A percentile compares a stretch with the other conserved stretches of the same genome.
Evolutionary conservation across 495 filamentous ascomycete species (phyloP).

Genomic region (Lasiosphaeria ovina): DNA sequence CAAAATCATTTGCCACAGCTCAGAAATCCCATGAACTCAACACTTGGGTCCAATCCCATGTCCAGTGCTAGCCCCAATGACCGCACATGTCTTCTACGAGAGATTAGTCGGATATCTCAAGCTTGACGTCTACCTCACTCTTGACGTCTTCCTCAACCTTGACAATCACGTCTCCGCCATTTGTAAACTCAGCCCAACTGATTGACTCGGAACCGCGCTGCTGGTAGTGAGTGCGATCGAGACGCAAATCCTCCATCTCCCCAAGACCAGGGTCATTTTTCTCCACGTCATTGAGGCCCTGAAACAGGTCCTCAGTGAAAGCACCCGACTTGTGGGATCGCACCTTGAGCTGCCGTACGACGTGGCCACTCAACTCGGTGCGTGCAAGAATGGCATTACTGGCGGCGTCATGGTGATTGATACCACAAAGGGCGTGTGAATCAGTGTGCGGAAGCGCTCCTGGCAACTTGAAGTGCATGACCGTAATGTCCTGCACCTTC

Average conservation of each 20-base stretch:
- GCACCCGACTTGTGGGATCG: constrained; percentile 14
- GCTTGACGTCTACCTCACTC: constrained; percentile 8
- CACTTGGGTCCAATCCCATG: no score
- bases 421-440: constrained; percentile 22
- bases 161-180: background rate
- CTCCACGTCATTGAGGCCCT: constrained; percentile 9
- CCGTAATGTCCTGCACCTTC: constrained; percentile 13
- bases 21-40: no score
- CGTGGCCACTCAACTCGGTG: background rate
- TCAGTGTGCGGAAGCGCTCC: constrained; percentile 14
- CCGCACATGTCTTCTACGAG: no score
- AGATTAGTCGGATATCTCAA: background rate
- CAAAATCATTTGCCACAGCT: no score
- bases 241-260: constrained; percentile 6
- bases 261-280: constrained; percentile 5
- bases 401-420: constrained; percentile 12
- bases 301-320: constrained; percentile 7
- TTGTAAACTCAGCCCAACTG: background rate
- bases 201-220: constrained; percentile 4
- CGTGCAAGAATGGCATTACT: background rate
- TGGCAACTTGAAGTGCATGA: constrained; percentile 19
- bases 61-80: no score
- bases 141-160: background rate
- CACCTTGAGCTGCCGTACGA: constrained; percentile 15
- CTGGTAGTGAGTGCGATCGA: constrained; percentile 8